Evolutionary conservation across 1,284 basidiomycete species (phyloP), one percentile per base, ranked within the genome.

Genomic region (Entoloma clypeatum): DNA sequence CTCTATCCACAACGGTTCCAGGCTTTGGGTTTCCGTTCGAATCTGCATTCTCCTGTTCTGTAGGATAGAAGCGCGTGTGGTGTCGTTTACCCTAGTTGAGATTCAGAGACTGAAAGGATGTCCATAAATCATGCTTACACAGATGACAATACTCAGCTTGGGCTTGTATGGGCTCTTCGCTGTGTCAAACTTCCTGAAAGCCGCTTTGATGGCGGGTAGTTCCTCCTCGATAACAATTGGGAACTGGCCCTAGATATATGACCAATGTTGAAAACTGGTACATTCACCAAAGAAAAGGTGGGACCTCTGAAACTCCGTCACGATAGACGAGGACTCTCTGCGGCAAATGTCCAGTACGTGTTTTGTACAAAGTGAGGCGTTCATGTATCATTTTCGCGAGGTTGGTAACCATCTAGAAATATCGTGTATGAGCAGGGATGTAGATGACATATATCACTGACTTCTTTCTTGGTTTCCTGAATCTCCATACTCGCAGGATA

Each of bases 11-110:
- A 14, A 88, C 81, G 7, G 85, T 87, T 5, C 86, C 86, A 4
- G 86, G 73, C 36, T 69, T 72, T 2, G 84, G 80, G 47, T 89
- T 89, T 0, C 81, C 82, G 40, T 84, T 74, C 1, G 51, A 36
- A 41, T 81, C 82, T 0, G 77, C 82, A 27, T 75, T 62, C 7
- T 54, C 54, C 2, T 57, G 58, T 24, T 75, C 69, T 3, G 77
- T 81, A 3, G 87, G 85, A 56, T 78, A 90, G 67, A 91, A 90
- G 9, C 87, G 79, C 7, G 87, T 87, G 57, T 91, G 85, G 51
- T 91, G 89, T 2, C 88, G 76, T 63, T 91, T 91, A 14, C 82
- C 68, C 65, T 65, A 33, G 19, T 23, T 37, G 24, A 29, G 16
- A 11, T 19, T 17, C 25, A 18, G 31, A 14, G 35, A 18, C 22